Conservation (phyloP, 305 asterid species). For the Caryopteris hybrid region DNA sequence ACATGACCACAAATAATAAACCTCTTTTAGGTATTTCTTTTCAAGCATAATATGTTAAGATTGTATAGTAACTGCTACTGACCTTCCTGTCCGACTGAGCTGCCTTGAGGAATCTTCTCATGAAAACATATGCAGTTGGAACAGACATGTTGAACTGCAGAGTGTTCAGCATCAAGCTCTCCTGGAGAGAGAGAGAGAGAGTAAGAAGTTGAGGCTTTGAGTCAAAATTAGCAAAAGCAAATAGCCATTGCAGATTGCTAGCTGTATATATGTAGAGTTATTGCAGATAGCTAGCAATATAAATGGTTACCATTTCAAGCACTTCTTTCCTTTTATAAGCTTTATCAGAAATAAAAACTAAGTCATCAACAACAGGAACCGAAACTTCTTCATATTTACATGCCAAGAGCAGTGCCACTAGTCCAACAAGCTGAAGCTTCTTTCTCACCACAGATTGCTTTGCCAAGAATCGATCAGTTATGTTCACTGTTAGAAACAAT, state of each 20-base stretch:
- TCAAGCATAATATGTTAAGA: not conserved
- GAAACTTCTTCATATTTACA: conserved; percentile 80
- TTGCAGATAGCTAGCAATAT: too few species aligned
- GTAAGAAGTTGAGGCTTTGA: too few species aligned
- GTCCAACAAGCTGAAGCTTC: conserved; percentile 66
- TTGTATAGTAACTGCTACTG: not conserved
- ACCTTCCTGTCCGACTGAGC: conserved; percentile 81
- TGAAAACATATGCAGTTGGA: conserved; percentile 77
- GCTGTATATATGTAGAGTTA: too few species aligned
- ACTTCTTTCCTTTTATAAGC: conserved; percentile 65
- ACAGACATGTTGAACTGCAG: conserved; percentile 70
- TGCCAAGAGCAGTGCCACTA: conserved; percentile 69
- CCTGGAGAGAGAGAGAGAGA: too few species aligned
- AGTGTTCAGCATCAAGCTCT: conserved; percentile 50
- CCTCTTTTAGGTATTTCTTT: not conserved
- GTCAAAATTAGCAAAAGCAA: not conserved
- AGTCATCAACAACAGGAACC: conserved; percentile 74
- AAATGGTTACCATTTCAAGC: conserved; percentile 48
- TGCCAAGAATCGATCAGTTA: not conserved
- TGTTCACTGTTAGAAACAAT: not conserved
- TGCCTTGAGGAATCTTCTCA: conserved; percentile 78
- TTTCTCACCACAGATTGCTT: conserved; percentile 19
- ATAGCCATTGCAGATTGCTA: not conserved
- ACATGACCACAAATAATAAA: not conserved
- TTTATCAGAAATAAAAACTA: conserved; percentile 55